phyloP scores from a whole-genome alignment of 495 filamentous ascomycete genomes.

The Astrocystis sublimbata region DNA sequence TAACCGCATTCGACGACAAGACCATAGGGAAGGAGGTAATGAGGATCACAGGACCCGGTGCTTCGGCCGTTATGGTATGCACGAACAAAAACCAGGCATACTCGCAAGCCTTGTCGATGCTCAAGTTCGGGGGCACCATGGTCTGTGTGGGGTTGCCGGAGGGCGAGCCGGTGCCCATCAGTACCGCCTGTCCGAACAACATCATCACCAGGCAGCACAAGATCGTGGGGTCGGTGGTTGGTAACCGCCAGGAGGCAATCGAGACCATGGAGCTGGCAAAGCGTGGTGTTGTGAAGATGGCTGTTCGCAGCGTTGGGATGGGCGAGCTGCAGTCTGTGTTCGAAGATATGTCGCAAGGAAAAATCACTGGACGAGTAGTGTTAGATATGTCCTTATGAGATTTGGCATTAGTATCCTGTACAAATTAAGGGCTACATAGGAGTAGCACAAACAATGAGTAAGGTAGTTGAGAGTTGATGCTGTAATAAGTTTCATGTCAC shows the following conservation, averaged over 20 bases:
- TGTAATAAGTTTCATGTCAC: not conserved
- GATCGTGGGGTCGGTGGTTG: slow-evolving; percentile 65
- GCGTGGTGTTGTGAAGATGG: slow-evolving; percentile 61
- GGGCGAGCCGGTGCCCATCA: slow-evolving; percentile 58
- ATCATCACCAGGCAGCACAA: slow-evolving; percentile 56
- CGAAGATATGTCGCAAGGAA: slow-evolving; percentile 58
- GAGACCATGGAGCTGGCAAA: slow-evolving; percentile 66
- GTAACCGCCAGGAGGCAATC: slow-evolving; percentile 64
- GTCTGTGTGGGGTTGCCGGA: slow-evolving; percentile 72
- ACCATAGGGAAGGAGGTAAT: slow-evolving; percentile 54
- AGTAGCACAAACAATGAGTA: too few relatives aligned
- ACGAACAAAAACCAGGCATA: slow-evolving; percentile 69
- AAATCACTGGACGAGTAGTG: slow-evolving; percentile 61
- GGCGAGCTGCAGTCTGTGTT: slow-evolving; percentile 62
- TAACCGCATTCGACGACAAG: slow-evolving; percentile 55
- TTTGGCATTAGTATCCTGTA: not conserved
- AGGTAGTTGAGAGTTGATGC: too few relatives aligned
- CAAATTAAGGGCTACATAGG: not conserved
- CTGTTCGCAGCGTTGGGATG: slow-evolving; percentile 61
- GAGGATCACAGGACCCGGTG: slow-evolving; percentile 62
- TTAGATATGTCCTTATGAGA: slow-evolving; percentile 46
- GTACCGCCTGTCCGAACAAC: slow-evolving; percentile 50
- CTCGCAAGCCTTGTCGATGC: slow-evolving; percentile 56
- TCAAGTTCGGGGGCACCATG: slow-evolving; percentile 62
- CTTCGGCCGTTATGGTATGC: slow-evolving; percentile 63